Evolutionary conservation across 352 stramenopile genomes (phyloP).

Genomic region (Pythium graminicola): DNA sequence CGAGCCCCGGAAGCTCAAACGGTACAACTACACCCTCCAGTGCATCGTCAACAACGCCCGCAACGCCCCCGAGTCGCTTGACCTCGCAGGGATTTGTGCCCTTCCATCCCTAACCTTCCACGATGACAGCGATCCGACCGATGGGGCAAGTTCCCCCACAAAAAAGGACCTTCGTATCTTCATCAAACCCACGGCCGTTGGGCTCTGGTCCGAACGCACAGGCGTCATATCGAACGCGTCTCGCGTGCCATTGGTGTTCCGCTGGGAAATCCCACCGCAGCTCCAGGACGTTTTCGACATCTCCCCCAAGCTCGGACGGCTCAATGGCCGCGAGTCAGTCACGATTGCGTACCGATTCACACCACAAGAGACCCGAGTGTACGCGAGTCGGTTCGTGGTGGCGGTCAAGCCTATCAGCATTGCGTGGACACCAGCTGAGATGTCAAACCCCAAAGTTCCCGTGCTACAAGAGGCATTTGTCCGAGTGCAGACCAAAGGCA

Average conservation of each 20-base stretch:
- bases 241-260: constrained; percentile 81
- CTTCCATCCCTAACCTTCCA: constrained; percentile 46
- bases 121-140: constrained; percentile 17
- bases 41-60: constrained; percentile 70
- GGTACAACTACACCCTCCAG: constrained; percentile 52
- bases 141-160: constrained; percentile 1
- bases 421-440: constrained; percentile 21
- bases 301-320: constrained; percentile 54
- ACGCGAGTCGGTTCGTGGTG: constrained; percentile 62
- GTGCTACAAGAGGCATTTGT: constrained; percentile 58
- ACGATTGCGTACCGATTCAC: constrained; percentile 71
- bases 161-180: constrained; percentile 43
- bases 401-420: constrained; percentile 68
- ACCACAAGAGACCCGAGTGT: constrained; percentile 65
- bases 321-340: constrained; percentile 76
- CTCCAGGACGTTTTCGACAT: constrained; percentile 59
- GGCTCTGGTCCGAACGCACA: constrained; percentile 45
- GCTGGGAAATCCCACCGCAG: constrained; percentile 61
- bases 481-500: constrained; percentile 66
- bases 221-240: constrained; percentile 73
- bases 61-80: constrained; percentile 41
- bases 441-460: constrained; percentile 21
- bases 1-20: constrained; percentile 34
- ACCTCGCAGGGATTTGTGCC: constrained; percentile 50
- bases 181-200: constrained; percentile 81